Conservation (phyloP, 805 yeast species). For the Starmerella apicola region DNA sequence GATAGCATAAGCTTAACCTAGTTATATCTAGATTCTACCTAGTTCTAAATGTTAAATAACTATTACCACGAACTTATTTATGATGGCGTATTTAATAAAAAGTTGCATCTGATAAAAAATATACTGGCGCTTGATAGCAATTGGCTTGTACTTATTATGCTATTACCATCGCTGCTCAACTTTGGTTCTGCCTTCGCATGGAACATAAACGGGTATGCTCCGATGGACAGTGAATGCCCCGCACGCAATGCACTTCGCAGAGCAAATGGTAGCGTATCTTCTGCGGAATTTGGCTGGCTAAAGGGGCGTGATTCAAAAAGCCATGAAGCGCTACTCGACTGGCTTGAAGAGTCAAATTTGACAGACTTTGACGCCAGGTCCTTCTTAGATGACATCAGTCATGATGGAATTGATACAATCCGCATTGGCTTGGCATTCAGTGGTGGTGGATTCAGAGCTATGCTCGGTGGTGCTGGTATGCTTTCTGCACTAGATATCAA, state of each 20-base stretch:
- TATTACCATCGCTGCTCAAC: too few relatives aligned
- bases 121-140: too few relatives aligned
- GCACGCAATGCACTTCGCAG: neutral
- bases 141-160: too few relatives aligned
- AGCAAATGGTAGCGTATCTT: slow-evolving; percentile 5
- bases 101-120: too few relatives aligned
- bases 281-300: slow-evolving; percentile 24
- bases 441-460: slow-evolving; percentile 89
- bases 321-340: slow-evolving; percentile 30
- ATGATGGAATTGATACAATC: slow-evolving; percentile 23
- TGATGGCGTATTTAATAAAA: too few relatives aligned
- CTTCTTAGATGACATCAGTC: slow-evolving; percentile 16
- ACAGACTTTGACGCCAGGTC: slow-evolving; percentile 36
- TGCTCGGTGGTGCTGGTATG: slow-evolving; percentile 76
- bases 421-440: slow-evolving; percentile 49
- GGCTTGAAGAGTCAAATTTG: slow-evolving; percentile 35
- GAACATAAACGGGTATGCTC: too few relatives aligned
- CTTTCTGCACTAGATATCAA: slow-evolving; percentile 68
- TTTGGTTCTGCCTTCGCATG: too few relatives aligned
- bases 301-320: slow-evolving; percentile 24
- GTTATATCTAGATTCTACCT: too few relatives aligned
- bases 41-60: too few relatives aligned
- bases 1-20: too few relatives aligned
- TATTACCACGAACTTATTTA: too few relatives aligned
- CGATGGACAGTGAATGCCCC: slow-evolving; percentile 5